phyloP scores from a whole-genome alignment of 108 stramenopile genomes.

The Skeletonema marinoi region DNA sequence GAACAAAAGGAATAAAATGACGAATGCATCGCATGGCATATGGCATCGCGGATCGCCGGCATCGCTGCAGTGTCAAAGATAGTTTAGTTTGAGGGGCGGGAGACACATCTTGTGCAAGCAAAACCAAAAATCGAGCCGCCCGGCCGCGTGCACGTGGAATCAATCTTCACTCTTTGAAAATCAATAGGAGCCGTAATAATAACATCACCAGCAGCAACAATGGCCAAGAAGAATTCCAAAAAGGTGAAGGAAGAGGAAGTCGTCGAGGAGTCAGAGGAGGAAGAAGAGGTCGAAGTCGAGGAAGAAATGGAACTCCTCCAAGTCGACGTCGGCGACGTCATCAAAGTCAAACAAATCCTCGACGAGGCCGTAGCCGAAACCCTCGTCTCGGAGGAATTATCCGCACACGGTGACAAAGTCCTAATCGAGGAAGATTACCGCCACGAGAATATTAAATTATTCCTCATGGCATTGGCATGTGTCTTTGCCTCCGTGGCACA shows the following conservation, averaged over 20 bases:
- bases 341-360: slow-evolving; percentile 97
- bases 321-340: slow-evolving; percentile 94
- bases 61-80: too few species aligned
- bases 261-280: slow-evolving; percentile 25
- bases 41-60: too few species aligned
- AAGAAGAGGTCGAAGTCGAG: slow-evolving; percentile 32
- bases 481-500: slow-evolving; percentile 92
- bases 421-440: slow-evolving; percentile 79
- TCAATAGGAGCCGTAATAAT: neutral
- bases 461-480: slow-evolving; percentile 90
- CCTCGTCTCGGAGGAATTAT: slow-evolving; percentile 64
- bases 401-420: slow-evolving; percentile 44
- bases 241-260: slow-evolving; percentile 13
- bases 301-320: slow-evolving; percentile 83
- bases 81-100: too few species aligned
- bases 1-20: neutral
- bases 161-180: neutral
- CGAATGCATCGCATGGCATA: too few species aligned
- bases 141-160: neutral
- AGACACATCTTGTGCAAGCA: too few species aligned
- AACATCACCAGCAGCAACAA: neutral
- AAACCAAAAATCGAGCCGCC: too few species aligned
- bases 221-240: slow-evolving; percentile 35
- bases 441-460: slow-evolving; percentile 91
- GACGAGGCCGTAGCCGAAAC: slow-evolving; percentile 91